Conservation (phyloP, 2,329 filamentous ascomycete genomes). For the Dactylellina parvicollis region DNA sequence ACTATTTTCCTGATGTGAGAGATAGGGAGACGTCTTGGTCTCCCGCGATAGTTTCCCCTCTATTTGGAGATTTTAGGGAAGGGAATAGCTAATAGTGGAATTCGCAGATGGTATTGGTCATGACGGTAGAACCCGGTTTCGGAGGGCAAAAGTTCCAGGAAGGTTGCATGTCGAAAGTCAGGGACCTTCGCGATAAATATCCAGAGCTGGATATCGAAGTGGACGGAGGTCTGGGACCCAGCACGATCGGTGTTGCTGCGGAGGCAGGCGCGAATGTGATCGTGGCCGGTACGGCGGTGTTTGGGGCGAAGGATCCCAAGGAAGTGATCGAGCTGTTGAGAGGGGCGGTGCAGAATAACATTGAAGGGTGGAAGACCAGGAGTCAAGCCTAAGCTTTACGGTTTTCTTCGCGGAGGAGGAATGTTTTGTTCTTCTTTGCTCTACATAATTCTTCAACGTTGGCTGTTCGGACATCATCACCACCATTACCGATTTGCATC, state of each 20-base stretch:
- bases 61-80: not conserved
- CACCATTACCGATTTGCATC: too few species aligned
- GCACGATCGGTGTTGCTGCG: constrained; percentile 91
- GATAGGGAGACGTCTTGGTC: too few species aligned
- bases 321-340: constrained; percentile 86
- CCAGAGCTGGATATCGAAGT: constrained; percentile 97
- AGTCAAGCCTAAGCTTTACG: constrained; percentile 20
- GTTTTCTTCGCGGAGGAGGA: not conserved
- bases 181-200: constrained; percentile 82
- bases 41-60: not conserved
- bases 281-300: constrained; percentile 94
- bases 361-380: constrained; percentile 29
- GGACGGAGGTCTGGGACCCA: constrained; percentile 86
- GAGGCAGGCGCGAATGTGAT: constrained; percentile 98
- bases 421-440: not conserved
- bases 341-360: constrained; percentile 75
- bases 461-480: too few species aligned
- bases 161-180: constrained; percentile 91
- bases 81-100: constrained; percentile 22
- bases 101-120: constrained; percentile 90
- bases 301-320: constrained; percentile 86
- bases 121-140: constrained; percentile 98
- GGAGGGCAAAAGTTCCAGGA: constrained; percentile 99
- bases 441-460: too few species aligned
- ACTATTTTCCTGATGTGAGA: constrained; percentile 32